Conservation (phyloP, 2,329 filamentous ascomycete species). For the Neonectria faginata region DNA sequence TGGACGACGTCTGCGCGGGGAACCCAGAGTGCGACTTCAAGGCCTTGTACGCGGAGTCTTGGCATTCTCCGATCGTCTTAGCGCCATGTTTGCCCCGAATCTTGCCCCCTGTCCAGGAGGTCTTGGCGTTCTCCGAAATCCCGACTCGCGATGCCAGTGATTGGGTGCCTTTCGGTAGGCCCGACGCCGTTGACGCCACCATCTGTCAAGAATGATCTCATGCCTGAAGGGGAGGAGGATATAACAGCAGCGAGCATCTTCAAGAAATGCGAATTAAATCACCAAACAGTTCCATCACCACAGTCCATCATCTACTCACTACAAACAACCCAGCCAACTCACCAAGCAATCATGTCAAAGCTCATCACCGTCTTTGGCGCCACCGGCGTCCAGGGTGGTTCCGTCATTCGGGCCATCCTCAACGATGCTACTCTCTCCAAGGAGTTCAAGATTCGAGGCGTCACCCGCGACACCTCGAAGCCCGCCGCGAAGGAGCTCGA, state of each 20-base stretch:
- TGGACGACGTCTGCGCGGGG: not conserved
- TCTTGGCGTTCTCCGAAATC: not conserved
- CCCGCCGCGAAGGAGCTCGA: slow-evolving; percentile 53
- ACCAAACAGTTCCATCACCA: not conserved
- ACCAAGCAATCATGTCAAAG: slow-evolving; percentile 49
- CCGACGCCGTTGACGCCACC: not conserved
- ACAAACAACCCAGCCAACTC: not conserved
- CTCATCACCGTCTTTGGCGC: slow-evolving; percentile 60
- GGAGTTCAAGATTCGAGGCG: slow-evolving; percentile 58
- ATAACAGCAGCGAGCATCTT: not conserved
- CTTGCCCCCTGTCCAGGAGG: not conserved
- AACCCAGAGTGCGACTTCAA: not conserved
- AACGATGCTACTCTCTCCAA: slow-evolving; percentile 58
- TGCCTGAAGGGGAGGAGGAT: not conserved
- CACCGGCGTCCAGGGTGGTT: slow-evolving; percentile 63
- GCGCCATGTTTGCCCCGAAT: not conserved
- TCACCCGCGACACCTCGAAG: slow-evolving; percentile 60
- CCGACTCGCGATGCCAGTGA: not conserved
- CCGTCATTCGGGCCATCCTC: slow-evolving; percentile 59
- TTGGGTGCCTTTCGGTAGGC: not conserved
- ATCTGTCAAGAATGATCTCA: not conserved
- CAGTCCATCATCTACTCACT: not conserved
- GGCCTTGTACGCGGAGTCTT: not conserved
- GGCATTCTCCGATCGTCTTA: not conserved
- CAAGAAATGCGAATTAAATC: not conserved